Conservation (phyloP, 108 stramenopile species). For the Pinguiococcus pyrenoidosus region DNA sequence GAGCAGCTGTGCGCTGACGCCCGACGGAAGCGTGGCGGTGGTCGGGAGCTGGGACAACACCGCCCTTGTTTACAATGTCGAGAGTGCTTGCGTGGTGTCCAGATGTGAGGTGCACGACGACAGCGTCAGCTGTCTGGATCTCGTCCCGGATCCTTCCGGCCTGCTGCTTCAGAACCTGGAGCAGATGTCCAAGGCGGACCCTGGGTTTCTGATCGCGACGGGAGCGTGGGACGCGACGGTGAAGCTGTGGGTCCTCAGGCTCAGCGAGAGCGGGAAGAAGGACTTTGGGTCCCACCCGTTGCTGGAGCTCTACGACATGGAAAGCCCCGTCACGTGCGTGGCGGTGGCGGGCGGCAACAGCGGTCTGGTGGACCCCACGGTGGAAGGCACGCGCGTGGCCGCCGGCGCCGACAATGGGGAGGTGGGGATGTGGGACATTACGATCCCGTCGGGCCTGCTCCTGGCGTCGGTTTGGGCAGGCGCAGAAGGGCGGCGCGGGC, state of each 20-base stretch:
- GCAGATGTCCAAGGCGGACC: background rate
- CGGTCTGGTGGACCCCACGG: no score
- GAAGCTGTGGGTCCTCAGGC: slow-evolving; percentile 15
- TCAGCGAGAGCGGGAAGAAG: background rate
- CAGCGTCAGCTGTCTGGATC: slow-evolving; percentile 9
- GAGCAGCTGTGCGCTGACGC: slow-evolving; percentile 13
- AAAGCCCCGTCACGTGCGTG: slow-evolving; percentile 19
- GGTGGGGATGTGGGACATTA: slow-evolving; percentile 25
- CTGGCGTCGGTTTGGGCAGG: no score
- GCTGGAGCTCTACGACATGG: slow-evolving; percentile 33
- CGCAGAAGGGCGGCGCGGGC: no score
- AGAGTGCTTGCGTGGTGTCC: slow-evolving; percentile 14
- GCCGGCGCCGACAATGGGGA: slow-evolving; percentile 28
- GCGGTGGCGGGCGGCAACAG: slow-evolving; percentile 11
- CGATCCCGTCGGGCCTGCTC: background rate
- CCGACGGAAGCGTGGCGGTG: slow-evolving; percentile 12
- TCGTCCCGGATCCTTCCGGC: background rate
- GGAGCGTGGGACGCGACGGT: slow-evolving; percentile 39
- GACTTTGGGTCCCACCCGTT: slow-evolving; percentile 5
- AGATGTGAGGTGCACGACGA: slow-evolving; percentile 14
- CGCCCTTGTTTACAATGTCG: slow-evolving; percentile 16
- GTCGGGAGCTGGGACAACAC: slow-evolving; percentile 31
- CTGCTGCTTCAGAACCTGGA: background rate
- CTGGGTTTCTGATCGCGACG: slow-evolving; percentile 16
- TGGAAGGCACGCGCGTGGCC: background rate